Base-by-base conservation (phyloP, 306 rosid species). In the Cercis canadensis region DNA sequence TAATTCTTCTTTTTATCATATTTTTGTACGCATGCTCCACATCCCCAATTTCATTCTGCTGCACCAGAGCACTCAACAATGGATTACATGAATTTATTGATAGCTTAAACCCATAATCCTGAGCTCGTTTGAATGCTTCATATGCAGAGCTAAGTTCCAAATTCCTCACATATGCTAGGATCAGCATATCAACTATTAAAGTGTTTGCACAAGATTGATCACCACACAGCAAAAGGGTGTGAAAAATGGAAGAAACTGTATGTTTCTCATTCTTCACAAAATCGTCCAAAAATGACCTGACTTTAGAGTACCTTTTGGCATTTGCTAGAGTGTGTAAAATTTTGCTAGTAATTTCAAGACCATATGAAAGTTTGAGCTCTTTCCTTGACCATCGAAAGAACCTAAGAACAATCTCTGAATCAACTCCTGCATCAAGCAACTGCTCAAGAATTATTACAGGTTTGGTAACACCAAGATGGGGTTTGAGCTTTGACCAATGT, bases 351-450 rank as follows among this genome's bases (percentile, higher is more conserved):
- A 76, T 68, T 60, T 82, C 83, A 4, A 82, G 73, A 54, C 32
- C 46, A 72, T 67, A 56, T 2, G 80, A 16, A 57, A 59, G 34
- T 52, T 65, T 70, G 24, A 75, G 53, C 70, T 78, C 74, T 62
- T 55, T 85, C 18, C 60, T 78, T 32, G 81, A 85, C 84, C 87
- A 73, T 17, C 67, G 19, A 59, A 80, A 86, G 87, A 74, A 86
- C 83, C 83, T 80, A 70, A 77, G 73, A 29, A 70, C 72, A 19
- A 80, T 64, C 41, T 37, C 73, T 18, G 82, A 78, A 32, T 82
- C 75, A n/a, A 62, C 65, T 34, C 76, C 79, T 13, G 78, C 70
- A 5, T 59, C 55, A 11, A 80, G 33, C 57, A 77, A 76, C 8
- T 53, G 75, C 16, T 67, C 81, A 41, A 86, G 82, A 78, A 80